Base-by-base conservation (phyloP, 2,329 filamentous ascomycete species). In the Phialocephala subalpina region DNA sequence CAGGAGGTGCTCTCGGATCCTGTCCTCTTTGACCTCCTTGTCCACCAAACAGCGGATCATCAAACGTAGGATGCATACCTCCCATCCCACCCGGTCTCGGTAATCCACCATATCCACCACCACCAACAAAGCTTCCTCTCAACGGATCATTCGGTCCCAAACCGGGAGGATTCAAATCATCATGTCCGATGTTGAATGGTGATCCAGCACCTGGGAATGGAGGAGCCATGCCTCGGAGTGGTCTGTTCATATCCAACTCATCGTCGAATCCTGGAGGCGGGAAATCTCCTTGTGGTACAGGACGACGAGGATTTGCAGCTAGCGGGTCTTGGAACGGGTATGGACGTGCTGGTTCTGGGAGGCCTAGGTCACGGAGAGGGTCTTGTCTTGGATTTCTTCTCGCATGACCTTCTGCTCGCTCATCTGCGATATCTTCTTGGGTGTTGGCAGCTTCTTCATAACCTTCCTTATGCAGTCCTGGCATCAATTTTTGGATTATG, bases 61-160 rank as follows among this genome's bases (percentile, higher is more conserved):
- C 93, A 77, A 97, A 96, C 0, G 94, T 97, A 0, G 96, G 96
- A 78, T 97, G 92, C 96, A 99, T 99, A 0, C 96, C 89, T 12
- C 86, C 86, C 25, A 27, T 29, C 27, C 49, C 49, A 22, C 87
- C 82, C n/a, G 58, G 60, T 45, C 33, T 84, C 80, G 25, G 83
- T 82, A 5, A 78, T n/a, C 86, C 81, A 57, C 86, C 81, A 57
- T 86, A 78, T n/a, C 86, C 81, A 57, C 86, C 81, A 57, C 86
- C 84, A 27, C 84, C 83, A 7, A 89, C 86, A 63, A 93, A 87
- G 2, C 86, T 85, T 4, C 87, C 86, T 36, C 92, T 82, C 2
- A 97, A 80, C 14, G 95, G 94, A 77, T 97, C 94, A 73, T 94
- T 83, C 0, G 94, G 94, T 0, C 94, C 94, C 0, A 99, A 81